phyloP scores from a whole-genome alignment of 1,139 yeast genomes.

The Taphrina communis region DNA sequence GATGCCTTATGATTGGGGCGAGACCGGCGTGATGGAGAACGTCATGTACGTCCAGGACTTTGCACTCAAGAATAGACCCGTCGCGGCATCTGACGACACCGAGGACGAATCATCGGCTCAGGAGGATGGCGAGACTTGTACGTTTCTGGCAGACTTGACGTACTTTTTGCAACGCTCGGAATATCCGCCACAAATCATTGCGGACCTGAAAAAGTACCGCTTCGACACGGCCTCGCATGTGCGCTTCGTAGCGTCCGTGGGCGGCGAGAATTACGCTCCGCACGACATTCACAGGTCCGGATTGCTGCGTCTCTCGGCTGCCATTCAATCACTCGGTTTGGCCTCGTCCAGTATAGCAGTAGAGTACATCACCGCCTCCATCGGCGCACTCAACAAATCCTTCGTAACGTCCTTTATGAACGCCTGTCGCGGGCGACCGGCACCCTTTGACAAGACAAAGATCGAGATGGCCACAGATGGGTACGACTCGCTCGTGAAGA shows the following conservation, averaged over 20 bases:
- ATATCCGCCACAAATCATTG: conserved; percentile 43
- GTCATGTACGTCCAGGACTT: conserved; percentile 47
- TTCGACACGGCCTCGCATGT: conserved; percentile 44
- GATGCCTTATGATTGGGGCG: conserved; percentile 49
- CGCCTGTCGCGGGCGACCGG: conserved; percentile 18
- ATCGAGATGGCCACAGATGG: neutral
- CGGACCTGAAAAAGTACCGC: conserved; percentile 42
- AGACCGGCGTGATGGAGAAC: conserved; percentile 46
- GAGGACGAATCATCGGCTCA: neutral
- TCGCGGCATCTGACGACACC: conserved; percentile 3
- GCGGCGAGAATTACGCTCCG: conserved; percentile 43
- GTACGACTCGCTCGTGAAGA: conserved; percentile 8
- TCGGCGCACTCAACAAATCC: conserved; percentile 41
- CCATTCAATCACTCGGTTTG: conserved; percentile 7
- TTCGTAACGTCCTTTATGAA: conserved; percentile 22
- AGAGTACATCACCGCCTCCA: conserved; percentile 36
- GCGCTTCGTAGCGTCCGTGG: conserved; percentile 47
- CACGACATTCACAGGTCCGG: conserved; percentile 30
- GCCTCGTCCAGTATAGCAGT: neutral
- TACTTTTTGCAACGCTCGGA: conserved; percentile 44
- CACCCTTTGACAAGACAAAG: conserved; percentile 1
- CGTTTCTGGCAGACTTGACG: conserved; percentile 45
- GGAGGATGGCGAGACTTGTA: neutral
- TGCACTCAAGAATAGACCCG: conserved; percentile 33
- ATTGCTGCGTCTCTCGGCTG: conserved; percentile 23